phyloP scores from a whole-genome alignment of 2,329 filamentous ascomycete species.

The Trichoderma hamatum region DNA sequence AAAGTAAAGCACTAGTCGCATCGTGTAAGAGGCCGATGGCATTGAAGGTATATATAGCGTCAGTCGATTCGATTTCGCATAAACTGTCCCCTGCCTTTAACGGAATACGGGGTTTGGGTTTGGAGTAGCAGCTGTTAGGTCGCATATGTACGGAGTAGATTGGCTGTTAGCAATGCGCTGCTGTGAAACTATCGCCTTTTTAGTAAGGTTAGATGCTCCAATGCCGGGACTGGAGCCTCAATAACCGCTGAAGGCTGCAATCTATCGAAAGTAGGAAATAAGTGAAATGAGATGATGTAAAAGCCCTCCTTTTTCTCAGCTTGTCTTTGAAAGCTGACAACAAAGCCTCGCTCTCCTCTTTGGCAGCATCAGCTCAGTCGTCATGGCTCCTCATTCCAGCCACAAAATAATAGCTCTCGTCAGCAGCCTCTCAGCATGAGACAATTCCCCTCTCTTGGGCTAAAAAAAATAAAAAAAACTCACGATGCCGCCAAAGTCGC shows the following conservation, averaged over 20 bases:
- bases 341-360: background rate
- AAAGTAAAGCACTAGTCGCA: background rate
- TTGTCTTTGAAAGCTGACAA: background rate
- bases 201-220: conserved; percentile 5
- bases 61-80: background rate
- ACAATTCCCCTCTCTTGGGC: background rate
- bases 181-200: background rate
- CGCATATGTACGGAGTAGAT: conserved; percentile 9
- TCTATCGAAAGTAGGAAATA: conserved; percentile 2
- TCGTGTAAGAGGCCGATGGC: background rate
- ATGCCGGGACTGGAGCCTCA: conserved; percentile 18
- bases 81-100: conserved; percentile 11
- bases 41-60: background rate
- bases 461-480: conserved; percentile 3
- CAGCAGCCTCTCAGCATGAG: conserved; percentile 19
- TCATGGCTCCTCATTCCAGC: background rate
- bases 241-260: conserved; percentile 7
- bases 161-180: conserved; percentile 11
- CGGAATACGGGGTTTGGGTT: background rate
- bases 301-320: background rate
- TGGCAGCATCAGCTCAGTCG: background rate
- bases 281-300: background rate
- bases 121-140: background rate
- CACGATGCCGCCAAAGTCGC: conserved; percentile 1
- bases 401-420: background rate